phyloP scores from a whole-genome alignment of 306 rosid genomes.

The Medicago ruthenica region DNA sequence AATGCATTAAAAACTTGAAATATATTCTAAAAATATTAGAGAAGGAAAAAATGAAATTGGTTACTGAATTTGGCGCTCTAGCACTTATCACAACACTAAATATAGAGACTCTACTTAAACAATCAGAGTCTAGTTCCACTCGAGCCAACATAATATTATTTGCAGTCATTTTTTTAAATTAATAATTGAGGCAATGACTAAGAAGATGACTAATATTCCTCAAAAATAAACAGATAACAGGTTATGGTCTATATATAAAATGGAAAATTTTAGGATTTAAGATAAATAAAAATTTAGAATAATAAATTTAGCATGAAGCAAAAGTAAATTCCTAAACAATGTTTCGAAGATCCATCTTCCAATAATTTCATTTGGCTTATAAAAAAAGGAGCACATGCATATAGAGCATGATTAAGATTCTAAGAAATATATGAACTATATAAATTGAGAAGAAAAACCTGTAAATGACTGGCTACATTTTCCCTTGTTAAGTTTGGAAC shows the following conservation, averaged over 20 bases:
- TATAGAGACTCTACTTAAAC: too few species aligned
- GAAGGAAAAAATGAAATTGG: background rate
- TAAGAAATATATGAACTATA: too few species aligned
- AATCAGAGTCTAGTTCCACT: too few species aligned
- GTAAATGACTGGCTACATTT: constrained; percentile 77
- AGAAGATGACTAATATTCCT: too few species aligned
- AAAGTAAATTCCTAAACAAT: background rate
- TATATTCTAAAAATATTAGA: background rate
- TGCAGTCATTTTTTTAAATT: too few species aligned
- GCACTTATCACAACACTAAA: background rate
- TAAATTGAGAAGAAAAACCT: constrained; percentile 49
- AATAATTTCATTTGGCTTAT: background rate
- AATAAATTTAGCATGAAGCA: background rate
- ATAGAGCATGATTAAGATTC: background rate
- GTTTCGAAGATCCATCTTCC: background rate
- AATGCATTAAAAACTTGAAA: background rate
- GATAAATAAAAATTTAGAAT: too few species aligned
- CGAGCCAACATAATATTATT: too few species aligned
- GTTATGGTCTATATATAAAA: background rate
- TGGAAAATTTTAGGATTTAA: background rate
- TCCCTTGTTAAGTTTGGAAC: constrained; percentile 65
- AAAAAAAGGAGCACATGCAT: background rate
- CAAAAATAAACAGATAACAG: background rate
- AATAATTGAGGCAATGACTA: background rate
- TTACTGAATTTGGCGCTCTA: background rate